These are phyloP conservation scores for Ascochyta pisi DNA, from an alignment of 2,329 filamentous ascomycete species.

Conservation along the genomic window DNA sequence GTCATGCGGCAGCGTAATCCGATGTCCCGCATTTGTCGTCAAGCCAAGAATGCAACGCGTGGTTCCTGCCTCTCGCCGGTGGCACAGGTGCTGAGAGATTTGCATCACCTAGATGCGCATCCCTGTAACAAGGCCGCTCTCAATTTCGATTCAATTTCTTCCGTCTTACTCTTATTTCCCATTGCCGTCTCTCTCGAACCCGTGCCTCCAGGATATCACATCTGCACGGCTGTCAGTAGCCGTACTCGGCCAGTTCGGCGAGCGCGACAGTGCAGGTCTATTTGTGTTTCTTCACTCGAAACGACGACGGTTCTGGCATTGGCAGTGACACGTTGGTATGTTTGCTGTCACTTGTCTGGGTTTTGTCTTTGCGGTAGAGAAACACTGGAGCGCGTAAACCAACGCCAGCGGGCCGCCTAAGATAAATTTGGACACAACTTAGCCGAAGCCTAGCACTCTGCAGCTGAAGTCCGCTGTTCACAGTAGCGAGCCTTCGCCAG, in stretches of 20 bases:
- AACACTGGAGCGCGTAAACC: constrained; percentile 13
- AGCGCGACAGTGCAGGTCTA: constrained; percentile 2
- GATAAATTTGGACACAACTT: constrained; percentile 28
- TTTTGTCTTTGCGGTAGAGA: constrained; percentile 15
- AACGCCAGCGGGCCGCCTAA: constrained; percentile 16
- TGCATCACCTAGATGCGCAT: constrained; percentile 19
- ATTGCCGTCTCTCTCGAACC: constrained; percentile 1
- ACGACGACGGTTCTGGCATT: constrained; percentile 20
- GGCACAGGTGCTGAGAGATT: constrained; percentile 14
- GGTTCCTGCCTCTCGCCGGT: constrained; percentile 4
- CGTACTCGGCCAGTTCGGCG: not conserved
- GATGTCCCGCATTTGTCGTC: constrained; percentile 1
- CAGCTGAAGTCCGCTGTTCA: constrained; percentile 3
- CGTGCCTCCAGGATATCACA: not conserved
- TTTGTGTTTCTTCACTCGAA: constrained; percentile 18
- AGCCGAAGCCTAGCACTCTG: constrained; percentile 28
- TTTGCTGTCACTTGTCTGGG: constrained; percentile 18
- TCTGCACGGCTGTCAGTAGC: not conserved
- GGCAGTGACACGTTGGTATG: constrained; percentile 14
- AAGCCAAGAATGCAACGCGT: constrained; percentile 11
- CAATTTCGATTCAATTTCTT: constrained; percentile 11
- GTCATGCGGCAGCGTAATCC: not conserved
- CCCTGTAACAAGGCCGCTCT: constrained; percentile 10
- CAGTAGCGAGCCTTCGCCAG: constrained; percentile 3
- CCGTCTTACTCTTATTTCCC: constrained; percentile 6